phyloP scores from a whole-genome alignment of 2,329 filamentous ascomycete genomes.

The Tolypocladium ovalisporum region DNA sequence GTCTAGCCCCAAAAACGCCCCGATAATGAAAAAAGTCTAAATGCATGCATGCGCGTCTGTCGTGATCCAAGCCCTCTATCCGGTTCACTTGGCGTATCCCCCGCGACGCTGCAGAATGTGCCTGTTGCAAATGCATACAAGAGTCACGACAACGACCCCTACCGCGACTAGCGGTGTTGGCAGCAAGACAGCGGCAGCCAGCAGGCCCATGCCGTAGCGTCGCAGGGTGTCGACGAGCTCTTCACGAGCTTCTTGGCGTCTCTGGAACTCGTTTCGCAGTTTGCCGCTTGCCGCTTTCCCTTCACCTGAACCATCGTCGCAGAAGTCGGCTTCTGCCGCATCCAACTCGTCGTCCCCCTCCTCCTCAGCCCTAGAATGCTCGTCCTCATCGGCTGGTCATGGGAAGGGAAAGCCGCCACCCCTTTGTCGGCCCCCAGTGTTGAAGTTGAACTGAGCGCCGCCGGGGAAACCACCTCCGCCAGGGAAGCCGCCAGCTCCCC shows the following conservation, averaged over 20 bases:
- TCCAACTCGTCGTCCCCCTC: conserved; percentile 14
- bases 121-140: conserved; percentile 29
- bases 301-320: conserved; percentile 10
- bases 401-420: conserved; percentile 32
- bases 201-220: conserved; percentile 27
- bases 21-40: conserved; percentile 14
- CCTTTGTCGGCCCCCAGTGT: conserved; percentile 21
- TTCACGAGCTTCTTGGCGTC: conserved; percentile 22
- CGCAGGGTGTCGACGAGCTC: conserved; percentile 30
- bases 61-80: conserved; percentile 12
- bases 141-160: conserved; percentile 21
- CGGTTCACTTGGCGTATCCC: conserved; percentile 1
- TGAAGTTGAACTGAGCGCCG: conserved; percentile 43
- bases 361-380: conserved; percentile 21
- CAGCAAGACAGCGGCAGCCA: conserved; percentile 36
- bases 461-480: conserved; percentile 22
- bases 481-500: conserved; percentile 37
- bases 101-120: conserved; percentile 8
- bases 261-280: conserved; percentile 16
- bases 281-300: conserved; percentile 11
- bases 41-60: neutral
- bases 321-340: conserved; percentile 8
- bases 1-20: conserved; percentile 15
- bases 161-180: conserved; percentile 29
- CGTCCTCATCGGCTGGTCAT: conserved; percentile 34